Conservation (phyloP, 345 rosid genomes). For the Reutealis trisperma region DNA sequence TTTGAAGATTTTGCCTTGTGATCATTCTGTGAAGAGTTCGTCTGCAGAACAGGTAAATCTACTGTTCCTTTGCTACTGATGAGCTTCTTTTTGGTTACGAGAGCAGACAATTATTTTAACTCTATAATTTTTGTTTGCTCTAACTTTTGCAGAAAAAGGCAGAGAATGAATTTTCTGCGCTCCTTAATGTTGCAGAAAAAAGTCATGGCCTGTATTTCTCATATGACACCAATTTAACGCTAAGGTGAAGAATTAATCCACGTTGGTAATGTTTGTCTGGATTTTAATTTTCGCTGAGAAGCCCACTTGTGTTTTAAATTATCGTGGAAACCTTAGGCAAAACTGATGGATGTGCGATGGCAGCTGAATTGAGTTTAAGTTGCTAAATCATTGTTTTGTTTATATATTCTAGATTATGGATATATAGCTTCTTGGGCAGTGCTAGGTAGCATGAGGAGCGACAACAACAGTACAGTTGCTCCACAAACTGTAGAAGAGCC, state of each 20-base stretch:
- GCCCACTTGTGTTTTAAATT: neutral
- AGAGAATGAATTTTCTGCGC: slow-evolving; percentile 74
- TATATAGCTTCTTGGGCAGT: neutral
- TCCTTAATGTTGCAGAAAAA: slow-evolving; percentile 70
- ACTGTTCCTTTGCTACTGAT: slow-evolving; percentile 1
- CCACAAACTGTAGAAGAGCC: no score
- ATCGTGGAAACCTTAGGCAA: neutral
- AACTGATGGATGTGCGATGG: neutral
- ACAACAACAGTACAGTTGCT: no score
- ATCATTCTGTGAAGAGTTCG: slow-evolving; percentile 69
- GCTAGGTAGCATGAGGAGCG: no score
- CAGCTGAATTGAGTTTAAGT: no score
- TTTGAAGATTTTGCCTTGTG: slow-evolving; percentile 85
- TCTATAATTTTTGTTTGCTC: slow-evolving; percentile 14
- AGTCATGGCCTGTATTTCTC: slow-evolving; percentile 87
- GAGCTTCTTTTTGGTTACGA: neutral
- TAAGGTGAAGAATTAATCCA: slow-evolving; percentile 50
- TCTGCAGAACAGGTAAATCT: slow-evolving; percentile 71
- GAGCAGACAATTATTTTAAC: slow-evolving; percentile 7
- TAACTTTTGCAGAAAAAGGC: slow-evolving; percentile 64
- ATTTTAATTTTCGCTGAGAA: neutral
- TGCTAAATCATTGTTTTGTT: neutral
- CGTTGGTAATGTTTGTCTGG: neutral
- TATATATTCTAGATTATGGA: neutral
- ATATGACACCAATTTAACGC: slow-evolving; percentile 80